These are phyloP conservation scores for Annulohypoxylon moriforme DNA, from an alignment of 495 filamentous ascomycete genomes.

Conservation along the genomic window DNA sequence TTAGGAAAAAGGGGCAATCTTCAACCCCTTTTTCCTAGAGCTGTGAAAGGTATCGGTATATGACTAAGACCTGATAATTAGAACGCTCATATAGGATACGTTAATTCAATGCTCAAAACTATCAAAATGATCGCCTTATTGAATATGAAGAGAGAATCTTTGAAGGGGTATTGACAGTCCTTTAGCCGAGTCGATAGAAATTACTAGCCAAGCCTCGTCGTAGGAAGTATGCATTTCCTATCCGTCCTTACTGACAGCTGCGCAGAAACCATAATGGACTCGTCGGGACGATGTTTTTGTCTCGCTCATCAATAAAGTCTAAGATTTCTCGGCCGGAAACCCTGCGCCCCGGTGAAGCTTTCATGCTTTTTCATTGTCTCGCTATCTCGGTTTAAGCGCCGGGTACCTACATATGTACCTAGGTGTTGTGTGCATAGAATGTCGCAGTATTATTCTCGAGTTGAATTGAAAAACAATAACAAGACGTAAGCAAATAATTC, in stretches of 20 bases:
- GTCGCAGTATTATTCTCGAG: not conserved
- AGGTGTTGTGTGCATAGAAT: not conserved
- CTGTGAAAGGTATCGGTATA: not conserved
- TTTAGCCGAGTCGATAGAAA: too few species aligned
- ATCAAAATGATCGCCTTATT: not conserved
- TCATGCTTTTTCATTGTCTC: too few species aligned
- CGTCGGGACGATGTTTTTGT: not conserved
- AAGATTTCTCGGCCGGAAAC: not conserved
- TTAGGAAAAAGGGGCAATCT: not conserved
- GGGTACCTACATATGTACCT: not conserved
- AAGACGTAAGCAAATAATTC: not conserved
- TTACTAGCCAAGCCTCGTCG: too few species aligned
- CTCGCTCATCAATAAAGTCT: not conserved
- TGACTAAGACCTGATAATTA: not conserved
- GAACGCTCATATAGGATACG: too few species aligned
- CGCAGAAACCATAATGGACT: too few species aligned
- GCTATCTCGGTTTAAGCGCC: not conserved
- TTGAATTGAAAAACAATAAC: not conserved
- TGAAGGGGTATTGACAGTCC: not conserved
- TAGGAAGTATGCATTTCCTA: too few species aligned
- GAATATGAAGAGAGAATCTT: not conserved
- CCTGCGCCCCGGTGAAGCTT: not conserved
- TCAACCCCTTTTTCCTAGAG: not conserved
- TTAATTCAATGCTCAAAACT: not conserved
- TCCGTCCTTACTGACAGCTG: too few species aligned